Evolutionary conservation across 225 moss, liverwort and hornwort species (phyloP), one percentile per base, ranked within the genome.

Genomic region (Rhytidiadelphus loreus): DNA sequence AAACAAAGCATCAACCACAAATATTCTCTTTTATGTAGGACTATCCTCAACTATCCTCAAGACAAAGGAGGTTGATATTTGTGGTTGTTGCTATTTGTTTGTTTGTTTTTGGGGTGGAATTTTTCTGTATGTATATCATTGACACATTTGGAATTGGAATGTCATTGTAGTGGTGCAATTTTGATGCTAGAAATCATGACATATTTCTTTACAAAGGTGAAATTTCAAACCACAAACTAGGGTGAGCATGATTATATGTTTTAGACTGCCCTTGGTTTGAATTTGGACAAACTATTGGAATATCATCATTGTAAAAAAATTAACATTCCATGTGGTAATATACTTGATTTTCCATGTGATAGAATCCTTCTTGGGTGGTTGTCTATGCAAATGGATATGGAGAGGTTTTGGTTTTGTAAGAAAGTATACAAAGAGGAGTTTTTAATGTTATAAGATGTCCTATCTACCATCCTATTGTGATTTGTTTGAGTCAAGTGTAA

Each of bases 401-500:
- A 93, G 96, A 89, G 96, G 94, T 75, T 97, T 95, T 83, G 95
- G 94, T 33, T 97, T 96, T 91, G 65, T 35, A 3, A 65, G 19
- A 65, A 64, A 18, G 15, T 64, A 33, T 33, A 33, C 8, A 17
- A 63, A 96, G 96, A 96, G 96, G 94, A 89, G 91, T 80, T 89
- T 46, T 46, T 9, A 46, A 46, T 46, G 46, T 46, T 41, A n/a
- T n/a, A n/a, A n/a, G n/a, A n/a, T n/a, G n/a, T n/a, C n/a, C n/a
- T n/a, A n/a, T n/a, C n/a, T n/a, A n/a, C n/a, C n/a, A n/a, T n/a
- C n/a, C n/a, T n/a, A n/a, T n/a, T n/a, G n/a, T n/a, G n/a, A n/a
- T n/a, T n/a, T n/a, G n/a, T n/a, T n/a, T n/a, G n/a, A n/a, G n/a
- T n/a, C n/a, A n/a, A n/a, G n/a, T n/a, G n/a, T n/a, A n/a, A n/a